Conservation (phyloP, 2,329 filamentous ascomycete species). For the Lomentospora prolificans region DNA sequence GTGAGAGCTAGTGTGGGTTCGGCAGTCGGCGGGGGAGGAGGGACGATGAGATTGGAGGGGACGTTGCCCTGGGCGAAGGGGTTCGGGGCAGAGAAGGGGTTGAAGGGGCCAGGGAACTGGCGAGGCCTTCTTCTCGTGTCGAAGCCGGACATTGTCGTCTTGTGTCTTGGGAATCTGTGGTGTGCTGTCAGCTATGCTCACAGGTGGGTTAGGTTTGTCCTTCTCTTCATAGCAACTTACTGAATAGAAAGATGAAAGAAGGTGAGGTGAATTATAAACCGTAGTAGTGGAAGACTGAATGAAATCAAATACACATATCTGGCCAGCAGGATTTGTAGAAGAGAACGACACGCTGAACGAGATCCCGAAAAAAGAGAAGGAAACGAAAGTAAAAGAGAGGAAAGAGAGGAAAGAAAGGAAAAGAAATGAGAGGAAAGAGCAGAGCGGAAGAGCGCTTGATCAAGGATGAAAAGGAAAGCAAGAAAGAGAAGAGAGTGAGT, state of each 20-base stretch:
- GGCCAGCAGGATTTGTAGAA: conserved; percentile 7
- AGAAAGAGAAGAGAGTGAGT: not conserved
- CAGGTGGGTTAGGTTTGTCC: not conserved
- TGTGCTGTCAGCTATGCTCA: not conserved
- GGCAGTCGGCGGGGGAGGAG: not conserved
- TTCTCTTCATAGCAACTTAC: not conserved
- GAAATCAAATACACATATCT: conserved; percentile 5
- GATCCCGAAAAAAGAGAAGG: not conserved
- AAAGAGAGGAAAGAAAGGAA: not conserved
- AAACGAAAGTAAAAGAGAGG: not conserved
- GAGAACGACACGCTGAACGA: conserved; percentile 7
- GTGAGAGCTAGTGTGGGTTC: not conserved
- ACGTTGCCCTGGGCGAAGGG: not conserved
- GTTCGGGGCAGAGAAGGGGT: not conserved
- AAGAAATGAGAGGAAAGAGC: not conserved
- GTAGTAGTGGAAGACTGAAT: not conserved
- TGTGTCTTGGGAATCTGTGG: not conserved
- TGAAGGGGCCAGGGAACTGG: not conserved
- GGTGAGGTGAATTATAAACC: not conserved
- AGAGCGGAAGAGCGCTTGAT: not conserved
- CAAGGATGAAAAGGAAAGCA: not conserved
- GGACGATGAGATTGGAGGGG: not conserved
- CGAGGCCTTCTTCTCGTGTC: not conserved
- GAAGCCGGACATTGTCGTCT: not conserved
- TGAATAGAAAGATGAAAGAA: not conserved